These are phyloP conservation scores for Histomonas meleagridis DNA, from an alignment of 208 protist species.

Conservation along the genomic window DNA sequence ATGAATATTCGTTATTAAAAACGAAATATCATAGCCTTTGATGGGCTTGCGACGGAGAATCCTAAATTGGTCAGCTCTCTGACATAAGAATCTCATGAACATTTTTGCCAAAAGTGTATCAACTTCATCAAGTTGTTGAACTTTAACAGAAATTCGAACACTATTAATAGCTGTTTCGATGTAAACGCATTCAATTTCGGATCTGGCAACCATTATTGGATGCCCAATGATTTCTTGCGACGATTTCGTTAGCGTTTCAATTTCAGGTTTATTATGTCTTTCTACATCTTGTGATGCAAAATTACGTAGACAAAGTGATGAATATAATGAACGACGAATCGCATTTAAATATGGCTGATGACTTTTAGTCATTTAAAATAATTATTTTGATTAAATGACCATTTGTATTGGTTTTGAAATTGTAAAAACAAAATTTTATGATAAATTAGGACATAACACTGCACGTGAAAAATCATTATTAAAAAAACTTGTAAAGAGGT, in stretches of 20 bases:
- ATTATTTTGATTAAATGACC: too few relatives aligned
- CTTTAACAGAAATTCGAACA: conserved; percentile 71
- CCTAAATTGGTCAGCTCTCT: conserved; percentile 76
- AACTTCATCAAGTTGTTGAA: conserved; percentile 75
- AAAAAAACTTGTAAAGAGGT: too few relatives aligned
- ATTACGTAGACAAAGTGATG: conserved; percentile 79
- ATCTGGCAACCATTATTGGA: conserved; percentile 52
- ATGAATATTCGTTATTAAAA: conserved; percentile 89
- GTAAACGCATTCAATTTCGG: conserved; percentile 65
- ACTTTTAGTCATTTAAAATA: neutral
- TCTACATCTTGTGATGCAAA: conserved; percentile 81
- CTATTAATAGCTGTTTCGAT: conserved; percentile 85
- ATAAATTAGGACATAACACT: too few relatives aligned
- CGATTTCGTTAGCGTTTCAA: conserved; percentile 62
- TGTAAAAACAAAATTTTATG: too few relatives aligned
- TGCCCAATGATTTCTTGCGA: conserved; percentile 43
- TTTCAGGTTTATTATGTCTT: conserved; percentile 89
- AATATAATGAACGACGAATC: conserved; percentile 71
- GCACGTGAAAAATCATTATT: too few relatives aligned
- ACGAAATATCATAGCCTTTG: conserved; percentile 78
- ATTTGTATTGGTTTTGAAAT: too few relatives aligned
- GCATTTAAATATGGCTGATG: too few relatives aligned
- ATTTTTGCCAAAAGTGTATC: conserved; percentile 72
- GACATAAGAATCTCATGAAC: conserved; percentile 76
- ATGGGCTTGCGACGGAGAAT: conserved; percentile 77